phyloP scores from a whole-genome alignment of 106 monocot species.

The Dendrobium officinale region DNA sequence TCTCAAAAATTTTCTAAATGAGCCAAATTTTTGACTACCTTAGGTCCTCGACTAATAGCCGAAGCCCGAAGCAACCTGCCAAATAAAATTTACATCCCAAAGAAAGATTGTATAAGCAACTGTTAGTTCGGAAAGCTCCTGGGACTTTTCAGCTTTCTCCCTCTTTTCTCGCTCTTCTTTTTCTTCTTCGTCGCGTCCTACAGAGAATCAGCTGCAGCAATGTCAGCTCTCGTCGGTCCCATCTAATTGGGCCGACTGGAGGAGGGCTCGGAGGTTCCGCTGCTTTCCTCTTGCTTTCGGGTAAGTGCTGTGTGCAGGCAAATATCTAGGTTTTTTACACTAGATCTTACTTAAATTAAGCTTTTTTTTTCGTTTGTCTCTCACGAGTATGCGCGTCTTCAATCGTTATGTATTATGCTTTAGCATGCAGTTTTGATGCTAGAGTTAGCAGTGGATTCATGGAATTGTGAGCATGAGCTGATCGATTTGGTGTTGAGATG shows the following conservation, averaged over 20 bases:
- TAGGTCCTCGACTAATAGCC: no score
- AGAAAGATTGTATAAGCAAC: no score
- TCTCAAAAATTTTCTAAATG: no score
- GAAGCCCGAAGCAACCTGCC: no score
- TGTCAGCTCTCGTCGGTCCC: not conserved
- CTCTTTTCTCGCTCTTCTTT: not conserved
- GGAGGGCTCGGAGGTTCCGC: not conserved
- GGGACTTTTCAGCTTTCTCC: not conserved
- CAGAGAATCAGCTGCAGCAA: not conserved
- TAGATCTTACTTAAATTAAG: constrained; percentile 4
- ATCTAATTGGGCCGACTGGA: not conserved
- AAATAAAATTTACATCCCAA: no score
- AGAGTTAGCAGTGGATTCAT: not conserved
- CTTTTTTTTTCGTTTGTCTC: not conserved
- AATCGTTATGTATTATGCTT: not conserved
- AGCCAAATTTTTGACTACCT: no score
- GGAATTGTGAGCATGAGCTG: not conserved
- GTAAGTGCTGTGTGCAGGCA: not conserved
- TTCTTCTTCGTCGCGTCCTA: not conserved
- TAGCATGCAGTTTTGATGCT: not conserved
- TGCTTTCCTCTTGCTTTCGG: constrained; percentile 6
- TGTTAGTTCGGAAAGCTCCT: not conserved
- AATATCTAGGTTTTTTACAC: not conserved
- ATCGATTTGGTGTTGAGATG: not conserved
- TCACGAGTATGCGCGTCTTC: not conserved